These are phyloP conservation scores for Spizellomyces sp. DNA, from an alignment of 192 early-diverging fungal genomes.

Conservation along the genomic window DNA sequence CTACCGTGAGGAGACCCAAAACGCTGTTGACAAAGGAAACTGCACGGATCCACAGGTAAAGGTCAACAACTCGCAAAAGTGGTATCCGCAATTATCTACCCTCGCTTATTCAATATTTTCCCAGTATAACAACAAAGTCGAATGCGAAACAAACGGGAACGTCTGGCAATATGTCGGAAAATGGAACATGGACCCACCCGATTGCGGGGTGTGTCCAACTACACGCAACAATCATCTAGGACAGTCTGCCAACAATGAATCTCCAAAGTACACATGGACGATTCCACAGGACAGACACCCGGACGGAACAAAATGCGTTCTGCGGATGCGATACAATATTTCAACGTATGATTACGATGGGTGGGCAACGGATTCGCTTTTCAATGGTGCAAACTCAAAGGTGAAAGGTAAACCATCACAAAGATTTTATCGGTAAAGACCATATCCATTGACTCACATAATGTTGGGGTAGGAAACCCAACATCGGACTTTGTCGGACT, in stretches of 20 bases:
- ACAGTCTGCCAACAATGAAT: slow-evolving; percentile 6
- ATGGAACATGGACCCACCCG: slow-evolving; percentile 24
- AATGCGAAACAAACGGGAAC: slow-evolving; percentile 23
- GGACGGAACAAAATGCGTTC: slow-evolving; percentile 39
- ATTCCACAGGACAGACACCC: slow-evolving; percentile 36
- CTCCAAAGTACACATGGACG: slow-evolving; percentile 34
- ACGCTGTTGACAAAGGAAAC: slow-evolving; percentile 31
- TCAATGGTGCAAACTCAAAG: slow-evolving; percentile 22
- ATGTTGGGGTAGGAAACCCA: slow-evolving; percentile 24
- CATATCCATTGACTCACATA: slow-evolving; percentile 18
- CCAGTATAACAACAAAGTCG: slow-evolving; percentile 33
- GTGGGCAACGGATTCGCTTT: slow-evolving; percentile 14
- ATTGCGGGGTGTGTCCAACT: slow-evolving; percentile 36
- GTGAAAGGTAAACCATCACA: slow-evolving; percentile 13
- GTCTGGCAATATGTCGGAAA: slow-evolving; percentile 18
- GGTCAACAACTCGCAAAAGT: too few species aligned
- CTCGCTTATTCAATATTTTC: background rate
- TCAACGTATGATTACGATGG: slow-evolving; percentile 34
- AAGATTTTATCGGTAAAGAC: too few species aligned
- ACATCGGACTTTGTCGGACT: slow-evolving; percentile 36
- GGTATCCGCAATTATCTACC: too few species aligned
- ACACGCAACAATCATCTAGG: slow-evolving; percentile 42
- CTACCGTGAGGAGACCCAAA: slow-evolving; percentile 35
- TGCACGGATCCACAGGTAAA: slow-evolving; percentile 30
- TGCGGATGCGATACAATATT: slow-evolving; percentile 43